A percentile compares a stretch with the other conserved stretches of the same genome.
Conservation (phyloP, 768 basidiomycete genomes). For the Phlegmacium glaucopus region DNA sequence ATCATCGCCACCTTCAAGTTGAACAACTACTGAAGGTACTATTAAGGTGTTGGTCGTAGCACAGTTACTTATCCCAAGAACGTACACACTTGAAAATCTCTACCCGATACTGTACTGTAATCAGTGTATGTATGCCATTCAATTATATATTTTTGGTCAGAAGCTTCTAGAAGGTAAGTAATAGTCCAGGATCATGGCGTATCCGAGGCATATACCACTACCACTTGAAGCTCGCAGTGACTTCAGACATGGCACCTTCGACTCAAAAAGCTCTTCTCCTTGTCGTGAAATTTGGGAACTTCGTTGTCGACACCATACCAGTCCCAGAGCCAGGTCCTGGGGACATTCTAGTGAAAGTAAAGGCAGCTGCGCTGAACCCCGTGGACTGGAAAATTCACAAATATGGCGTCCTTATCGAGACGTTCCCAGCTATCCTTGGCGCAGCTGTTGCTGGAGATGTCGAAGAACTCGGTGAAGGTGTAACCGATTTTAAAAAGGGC, state of each 20-base stretch:
- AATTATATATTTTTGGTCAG: no score
- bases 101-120: no score
- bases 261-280: conserved; percentile 26
- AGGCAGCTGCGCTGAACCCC: conserved; percentile 42
- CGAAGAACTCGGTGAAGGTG: conserved; percentile 46
- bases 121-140: no score
- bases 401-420: conserved; percentile 31
- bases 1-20: conserved; percentile 11
- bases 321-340: conserved; percentile 29
- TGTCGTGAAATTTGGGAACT: conserved; percentile 12
- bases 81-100: no score
- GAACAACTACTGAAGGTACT: conserved; percentile 12
- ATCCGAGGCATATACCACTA: no score
- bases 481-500: conserved; percentile 44
- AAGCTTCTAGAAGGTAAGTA: no score
- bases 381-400: conserved; percentile 50
- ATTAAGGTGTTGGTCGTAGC: no score
- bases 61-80: no score
- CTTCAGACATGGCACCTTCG: no score
- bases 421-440: conserved; percentile 45
- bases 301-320: conserved; percentile 11
- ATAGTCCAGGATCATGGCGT: no score
- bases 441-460: conserved; percentile 50
- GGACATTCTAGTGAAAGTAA: conserved; percentile 39
- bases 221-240: no score